Conservation (phyloP, 768 basidiomycete genomes). For the Auriscalpium vulgare region DNA sequence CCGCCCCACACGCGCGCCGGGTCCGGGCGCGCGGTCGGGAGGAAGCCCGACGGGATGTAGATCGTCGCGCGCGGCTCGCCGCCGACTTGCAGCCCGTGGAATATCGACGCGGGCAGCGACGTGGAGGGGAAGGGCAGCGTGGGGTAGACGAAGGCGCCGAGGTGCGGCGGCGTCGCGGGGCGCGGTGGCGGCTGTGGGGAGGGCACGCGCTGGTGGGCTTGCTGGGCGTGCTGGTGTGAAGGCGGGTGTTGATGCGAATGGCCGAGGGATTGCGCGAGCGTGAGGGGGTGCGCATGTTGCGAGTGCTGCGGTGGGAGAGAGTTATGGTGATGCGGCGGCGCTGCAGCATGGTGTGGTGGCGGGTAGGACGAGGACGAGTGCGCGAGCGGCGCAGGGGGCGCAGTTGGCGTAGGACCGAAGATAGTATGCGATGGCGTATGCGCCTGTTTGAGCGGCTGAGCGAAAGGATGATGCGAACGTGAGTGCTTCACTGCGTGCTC, state of each 20-base stretch:
- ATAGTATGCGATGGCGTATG: neutral
- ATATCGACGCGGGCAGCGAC: neutral
- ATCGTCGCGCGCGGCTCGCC: conserved; percentile 34
- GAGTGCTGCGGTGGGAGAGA: neutral
- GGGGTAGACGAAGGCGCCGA: conserved; percentile 56
- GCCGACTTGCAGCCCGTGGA: neutral
- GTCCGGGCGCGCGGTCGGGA: conserved; percentile 46
- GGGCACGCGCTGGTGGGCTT: conserved; percentile 9
- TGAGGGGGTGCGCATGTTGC: conserved; percentile 1
- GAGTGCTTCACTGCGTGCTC: neutral
- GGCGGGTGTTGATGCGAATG: conserved; percentile 17
- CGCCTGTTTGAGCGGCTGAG: neutral
- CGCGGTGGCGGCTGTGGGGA: conserved; percentile 8
- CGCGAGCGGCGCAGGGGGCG: neutral
- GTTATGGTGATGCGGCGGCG: too few species aligned
- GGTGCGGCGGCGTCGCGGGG: conserved; percentile 22
- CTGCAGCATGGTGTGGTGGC: conserved; percentile 1
- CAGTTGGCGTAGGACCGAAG: neutral
- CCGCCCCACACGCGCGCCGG: conserved; percentile 59
- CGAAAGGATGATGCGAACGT: neutral
- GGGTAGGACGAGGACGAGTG: neutral
- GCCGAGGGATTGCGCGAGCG: neutral
- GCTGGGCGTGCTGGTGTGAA: conserved; percentile 17
- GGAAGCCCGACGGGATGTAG: conserved; percentile 49
- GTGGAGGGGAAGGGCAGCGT: conserved; percentile 44